A percentile compares a stretch with the other conserved stretches of the same genome.
Conservation (phyloP, 176 grass and related monocot genomes). For the Microstegium vimineum region DNA sequence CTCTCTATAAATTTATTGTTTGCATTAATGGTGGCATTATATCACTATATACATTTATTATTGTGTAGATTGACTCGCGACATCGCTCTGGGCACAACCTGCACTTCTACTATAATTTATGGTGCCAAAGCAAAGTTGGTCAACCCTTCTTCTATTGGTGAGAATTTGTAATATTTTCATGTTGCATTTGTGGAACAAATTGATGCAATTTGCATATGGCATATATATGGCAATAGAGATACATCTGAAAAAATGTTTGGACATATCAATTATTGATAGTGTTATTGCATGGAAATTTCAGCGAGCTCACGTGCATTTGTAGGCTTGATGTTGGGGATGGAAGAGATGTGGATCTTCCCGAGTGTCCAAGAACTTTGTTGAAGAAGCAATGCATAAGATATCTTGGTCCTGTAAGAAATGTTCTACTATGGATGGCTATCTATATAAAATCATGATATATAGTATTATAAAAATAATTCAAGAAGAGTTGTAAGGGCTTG, state of each 20-base stretch:
- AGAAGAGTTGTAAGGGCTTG: neutral
- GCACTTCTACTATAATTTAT: constrained; percentile 70
- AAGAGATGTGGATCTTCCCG: constrained; percentile 62
- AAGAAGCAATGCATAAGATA: constrained; percentile 85
- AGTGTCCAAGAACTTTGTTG: constrained; percentile 64
- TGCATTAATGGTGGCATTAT: neutral
- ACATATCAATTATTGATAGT: neutral
- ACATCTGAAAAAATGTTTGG: neutral
- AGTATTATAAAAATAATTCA: neutral
- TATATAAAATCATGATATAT: neutral
- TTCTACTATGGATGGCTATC: neutral
- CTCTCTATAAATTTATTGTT: neutral
- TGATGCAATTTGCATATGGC: neutral
- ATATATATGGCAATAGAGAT: no score
- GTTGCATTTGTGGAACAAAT: neutral
- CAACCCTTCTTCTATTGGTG: constrained; percentile 99
- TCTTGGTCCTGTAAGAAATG: constrained; percentile 82
- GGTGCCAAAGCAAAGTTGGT: constrained; percentile 64
- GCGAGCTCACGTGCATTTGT: neutral
- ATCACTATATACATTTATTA: neutral
- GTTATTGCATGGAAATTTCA: neutral
- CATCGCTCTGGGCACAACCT: constrained; percentile 93
- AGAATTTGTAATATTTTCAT: constrained; percentile 2
- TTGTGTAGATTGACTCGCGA: constrained; percentile 72
- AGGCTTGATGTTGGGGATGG: constrained; percentile 93